These are phyloP conservation scores for Scedosporium dehoogii DNA, from an alignment of 2,329 filamentous ascomycete genomes.

Conservation along the genomic window DNA sequence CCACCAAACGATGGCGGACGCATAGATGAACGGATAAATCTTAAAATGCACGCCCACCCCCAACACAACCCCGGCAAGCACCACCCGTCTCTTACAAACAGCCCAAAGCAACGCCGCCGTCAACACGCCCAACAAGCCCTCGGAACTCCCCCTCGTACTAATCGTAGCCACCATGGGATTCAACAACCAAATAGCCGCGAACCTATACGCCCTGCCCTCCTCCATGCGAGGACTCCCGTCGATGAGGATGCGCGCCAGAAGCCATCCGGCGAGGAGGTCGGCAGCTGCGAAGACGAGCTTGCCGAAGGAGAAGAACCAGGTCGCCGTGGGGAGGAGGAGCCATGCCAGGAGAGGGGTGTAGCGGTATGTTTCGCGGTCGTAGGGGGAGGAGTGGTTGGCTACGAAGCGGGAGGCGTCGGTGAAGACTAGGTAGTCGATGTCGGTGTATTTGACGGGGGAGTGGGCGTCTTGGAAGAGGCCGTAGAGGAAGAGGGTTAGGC, in stretches of 20 bases:
- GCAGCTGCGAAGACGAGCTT: constrained; percentile 78
- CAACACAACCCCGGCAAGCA: constrained; percentile 62
- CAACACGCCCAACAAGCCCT: constrained; percentile 78
- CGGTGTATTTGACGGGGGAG: constrained; percentile 92
- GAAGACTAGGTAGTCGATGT: constrained; percentile 98
- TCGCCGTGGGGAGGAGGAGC: constrained; percentile 74
- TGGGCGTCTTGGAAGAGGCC: constrained; percentile 87
- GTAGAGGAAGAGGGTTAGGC: constrained; percentile 68
- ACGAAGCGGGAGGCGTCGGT: constrained; percentile 83
- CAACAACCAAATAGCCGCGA: constrained; percentile 81
- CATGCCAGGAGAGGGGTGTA: constrained; percentile 93
- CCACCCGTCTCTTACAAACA: constrained; percentile 50
- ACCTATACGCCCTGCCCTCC: constrained; percentile 53
- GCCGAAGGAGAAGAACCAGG: constrained; percentile 62
- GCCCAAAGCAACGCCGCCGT: constrained; percentile 80
- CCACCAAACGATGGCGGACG: constrained; percentile 71
- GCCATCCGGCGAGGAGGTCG: constrained; percentile 66
- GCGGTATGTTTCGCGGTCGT: constrained; percentile 85
- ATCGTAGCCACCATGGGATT: constrained; percentile 99
- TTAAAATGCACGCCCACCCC: constrained; percentile 92
- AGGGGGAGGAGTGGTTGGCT: constrained; percentile 57
- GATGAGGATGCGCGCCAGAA: constrained; percentile 23
- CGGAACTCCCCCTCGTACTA: constrained; percentile 87
- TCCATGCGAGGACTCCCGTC: constrained; percentile 28
- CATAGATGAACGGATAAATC: constrained; percentile 98